Conservation (phyloP, 78 protist species). For the Andalucia godoyi region DNA sequence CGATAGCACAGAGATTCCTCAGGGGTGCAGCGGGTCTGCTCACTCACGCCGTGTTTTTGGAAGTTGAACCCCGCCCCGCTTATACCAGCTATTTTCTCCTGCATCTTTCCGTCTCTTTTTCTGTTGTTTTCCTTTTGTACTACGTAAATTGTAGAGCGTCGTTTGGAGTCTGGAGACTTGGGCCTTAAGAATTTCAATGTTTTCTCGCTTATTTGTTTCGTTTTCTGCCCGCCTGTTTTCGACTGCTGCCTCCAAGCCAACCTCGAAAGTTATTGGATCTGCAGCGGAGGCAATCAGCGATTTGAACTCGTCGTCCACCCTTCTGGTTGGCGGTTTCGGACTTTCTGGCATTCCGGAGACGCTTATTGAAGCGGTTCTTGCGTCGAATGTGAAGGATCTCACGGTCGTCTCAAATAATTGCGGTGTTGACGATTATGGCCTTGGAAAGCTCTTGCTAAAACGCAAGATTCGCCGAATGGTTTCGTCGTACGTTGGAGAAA, state of each 20-base stretch:
- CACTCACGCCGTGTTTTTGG: too few relatives aligned
- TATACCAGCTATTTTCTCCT: too few relatives aligned
- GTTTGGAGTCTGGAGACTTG: too few relatives aligned
- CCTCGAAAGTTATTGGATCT: conserved; percentile 14
- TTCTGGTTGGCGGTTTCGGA: conserved; percentile 88
- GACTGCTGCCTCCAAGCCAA: neutral
- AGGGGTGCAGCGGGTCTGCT: too few relatives aligned
- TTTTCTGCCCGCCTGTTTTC: too few relatives aligned
- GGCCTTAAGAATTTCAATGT: too few relatives aligned
- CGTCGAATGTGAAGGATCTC: conserved; percentile 43
- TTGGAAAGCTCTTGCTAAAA: conserved; percentile 69
- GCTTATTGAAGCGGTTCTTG: conserved; percentile 61
- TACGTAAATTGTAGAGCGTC: too few relatives aligned
- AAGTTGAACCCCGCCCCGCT: too few relatives aligned
- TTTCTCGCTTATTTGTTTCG: too few relatives aligned
- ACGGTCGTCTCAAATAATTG: conserved; percentile 79
- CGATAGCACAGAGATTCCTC: too few relatives aligned
- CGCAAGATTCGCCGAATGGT: conserved; percentile 78
- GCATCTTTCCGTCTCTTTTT: too few relatives aligned
- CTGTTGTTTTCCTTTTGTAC: too few relatives aligned
- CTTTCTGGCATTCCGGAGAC: conserved; percentile 80
- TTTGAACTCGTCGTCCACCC: conserved; percentile 15
- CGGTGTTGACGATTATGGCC: conserved; percentile 81
- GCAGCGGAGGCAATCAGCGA: conserved; percentile 68
- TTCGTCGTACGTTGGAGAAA: conserved; percentile 92